These are phyloP conservation scores for Aureobasidium subglaciale DNA, from an alignment of 2,329 filamentous ascomycete species.

Conservation along the genomic window DNA sequence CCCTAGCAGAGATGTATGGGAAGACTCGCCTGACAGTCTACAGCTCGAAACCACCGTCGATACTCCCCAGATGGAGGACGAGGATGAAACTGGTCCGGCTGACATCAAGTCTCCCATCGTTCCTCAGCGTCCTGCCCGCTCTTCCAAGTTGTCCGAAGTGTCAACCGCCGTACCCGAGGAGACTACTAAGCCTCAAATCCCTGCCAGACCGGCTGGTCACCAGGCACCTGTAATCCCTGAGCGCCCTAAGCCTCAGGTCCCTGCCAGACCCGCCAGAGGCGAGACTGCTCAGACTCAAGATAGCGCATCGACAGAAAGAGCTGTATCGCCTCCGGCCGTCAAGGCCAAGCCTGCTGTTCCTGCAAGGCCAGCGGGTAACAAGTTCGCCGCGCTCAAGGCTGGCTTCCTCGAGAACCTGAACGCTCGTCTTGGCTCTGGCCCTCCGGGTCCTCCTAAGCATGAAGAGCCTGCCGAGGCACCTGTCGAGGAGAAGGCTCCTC, in stretches of 20 bases:
- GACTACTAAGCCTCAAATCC: conserved; percentile 75
- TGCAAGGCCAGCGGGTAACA: conserved; percentile 66
- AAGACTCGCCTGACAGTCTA: conserved; percentile 81
- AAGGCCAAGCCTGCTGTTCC: conserved; percentile 83
- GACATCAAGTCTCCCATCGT: conserved; percentile 18
- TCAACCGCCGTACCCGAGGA: conserved; percentile 31
- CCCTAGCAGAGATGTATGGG: conserved; percentile 89
- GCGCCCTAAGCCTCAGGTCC: conserved; percentile 58
- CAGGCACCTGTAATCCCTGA: conserved; percentile 49
- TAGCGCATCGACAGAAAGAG: conserved; percentile 28
- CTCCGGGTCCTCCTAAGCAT: conserved; percentile 63
- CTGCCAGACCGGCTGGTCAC: conserved; percentile 65
- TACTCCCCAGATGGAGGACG: conserved; percentile 23
- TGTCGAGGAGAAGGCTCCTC: conserved; percentile 65
- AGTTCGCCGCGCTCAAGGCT: conserved; percentile 85
- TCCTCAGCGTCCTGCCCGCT: conserved; percentile 25
- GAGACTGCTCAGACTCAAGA: conserved; percentile 28
- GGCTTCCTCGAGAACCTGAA: conserved; percentile 93
- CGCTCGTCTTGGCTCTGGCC: conserved; percentile 77
- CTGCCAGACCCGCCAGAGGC: conserved; percentile 51
- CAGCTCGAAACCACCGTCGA: conserved; percentile 69
- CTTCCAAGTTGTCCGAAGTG: conserved; percentile 27
- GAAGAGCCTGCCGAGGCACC: conserved; percentile 45
- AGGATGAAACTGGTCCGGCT: conserved; percentile 24
- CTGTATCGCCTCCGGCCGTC: conserved; percentile 34